Base-by-base conservation (phyloP, 805 yeast genomes). In the Wickerhamiella hasegawae region DNA sequence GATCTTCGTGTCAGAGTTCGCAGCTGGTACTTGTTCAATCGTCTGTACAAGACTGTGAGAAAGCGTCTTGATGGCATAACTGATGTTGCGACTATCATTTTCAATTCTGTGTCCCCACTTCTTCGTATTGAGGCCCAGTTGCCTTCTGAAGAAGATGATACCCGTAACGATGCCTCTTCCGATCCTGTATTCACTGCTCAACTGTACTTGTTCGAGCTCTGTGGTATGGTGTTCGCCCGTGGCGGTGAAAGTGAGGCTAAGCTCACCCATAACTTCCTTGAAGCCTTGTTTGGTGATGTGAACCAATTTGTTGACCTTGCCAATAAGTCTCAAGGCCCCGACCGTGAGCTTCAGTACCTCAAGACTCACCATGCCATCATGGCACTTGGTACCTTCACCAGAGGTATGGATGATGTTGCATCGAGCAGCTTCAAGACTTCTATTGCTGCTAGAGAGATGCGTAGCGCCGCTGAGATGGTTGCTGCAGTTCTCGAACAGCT, bases 361-460 rank as follows among this genome's bases (percentile, higher is more conserved):
- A 90, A 82, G 51, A 76, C 83, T 3, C 94, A 90, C 54, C 96
- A 87, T 52, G 68, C 76, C 23, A 58, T 90, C 33, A 71, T 82
- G 73, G 85, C 95, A 0, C 71, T 87, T 31, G 96, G 95, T 31
- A 82, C 95, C 0, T 67, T 85, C 48, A 77, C 84, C 3, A 71
- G 90, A 52, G 97, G 97, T 4, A 73, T 79, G 47, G 90, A 77
- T 38, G 67, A 66, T 34, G 45, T 42, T 24, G 39, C 45, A 31
- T 39, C 28, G 24, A 30, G 18, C n/a, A 45, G 57, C 27, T 55
- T 55, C 28, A 57, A 55, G 35, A 54, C 50, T 35, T 45, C 63
- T 5, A 44, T 54, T 16, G 65, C 61, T 29, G 48, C 71, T 14
- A 65, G 59, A 40, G 72, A 67, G 47, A 68, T 82, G 47, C 62